Percentiles rank a stretch among this genome's conserved stretches.
phyloP scores from a whole-genome alignment of 192 early-diverging fungal species.

The Obelidium mucronatum region DNA sequence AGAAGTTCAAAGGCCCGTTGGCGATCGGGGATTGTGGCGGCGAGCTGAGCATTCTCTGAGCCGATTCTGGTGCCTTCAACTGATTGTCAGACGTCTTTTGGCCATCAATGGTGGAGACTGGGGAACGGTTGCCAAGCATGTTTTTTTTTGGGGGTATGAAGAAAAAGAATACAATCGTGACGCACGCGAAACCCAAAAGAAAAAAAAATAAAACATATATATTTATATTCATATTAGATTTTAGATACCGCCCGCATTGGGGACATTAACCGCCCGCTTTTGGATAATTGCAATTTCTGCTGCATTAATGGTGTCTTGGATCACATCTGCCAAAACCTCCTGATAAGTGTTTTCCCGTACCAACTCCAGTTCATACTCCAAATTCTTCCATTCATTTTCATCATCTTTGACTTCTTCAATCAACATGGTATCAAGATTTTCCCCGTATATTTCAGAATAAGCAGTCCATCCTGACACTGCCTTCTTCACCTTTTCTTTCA shows the following conservation, averaged over 20 bases:
- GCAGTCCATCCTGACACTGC: slow-evolving; percentile 24
- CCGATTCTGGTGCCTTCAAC: not conserved
- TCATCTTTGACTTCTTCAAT: slow-evolving; percentile 41
- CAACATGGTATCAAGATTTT: slow-evolving; percentile 51
- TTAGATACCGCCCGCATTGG: too few species aligned
- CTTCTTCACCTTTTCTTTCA: not conserved
- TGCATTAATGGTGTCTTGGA: not conserved
- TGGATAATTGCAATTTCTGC: not conserved
- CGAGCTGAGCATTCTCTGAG: not conserved
- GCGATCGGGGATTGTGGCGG: not conserved
- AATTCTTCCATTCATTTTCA: slow-evolving; percentile 37
- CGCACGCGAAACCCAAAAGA: too few species aligned
- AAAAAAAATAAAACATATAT: too few species aligned
- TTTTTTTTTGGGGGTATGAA: not conserved
- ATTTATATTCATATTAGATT: too few species aligned
- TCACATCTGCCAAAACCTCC: slow-evolving; percentile 6
- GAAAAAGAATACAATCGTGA: not conserved
- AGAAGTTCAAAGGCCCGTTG: not conserved
- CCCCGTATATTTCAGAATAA: slow-evolving; percentile 43
- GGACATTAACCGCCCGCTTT: too few species aligned
- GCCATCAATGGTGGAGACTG: not conserved
- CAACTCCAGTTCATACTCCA: slow-evolving; percentile 6
- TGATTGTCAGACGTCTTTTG: too few species aligned
- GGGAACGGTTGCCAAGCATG: not conserved
- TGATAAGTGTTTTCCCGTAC: slow-evolving; percentile 7